A percentile compares a stretch with the other conserved stretches of the same genome.
Conservation (phyloP, 805 yeast genomes). For the Nakazawaea sp. region DNA sequence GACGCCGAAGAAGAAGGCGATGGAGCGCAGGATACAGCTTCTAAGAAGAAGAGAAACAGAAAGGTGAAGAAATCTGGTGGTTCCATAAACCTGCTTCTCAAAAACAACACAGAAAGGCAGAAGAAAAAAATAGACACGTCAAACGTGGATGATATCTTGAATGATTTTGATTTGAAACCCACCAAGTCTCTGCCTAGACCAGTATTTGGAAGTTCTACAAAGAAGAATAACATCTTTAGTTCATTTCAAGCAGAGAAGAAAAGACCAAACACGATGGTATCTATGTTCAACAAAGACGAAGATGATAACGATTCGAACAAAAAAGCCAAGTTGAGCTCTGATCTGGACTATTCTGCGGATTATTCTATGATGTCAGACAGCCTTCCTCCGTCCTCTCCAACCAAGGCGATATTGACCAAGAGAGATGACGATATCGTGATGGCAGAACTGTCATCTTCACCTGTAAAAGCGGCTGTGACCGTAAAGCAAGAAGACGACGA, state of each 20-base stretch:
- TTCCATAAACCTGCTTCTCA: slow-evolving; percentile 6
- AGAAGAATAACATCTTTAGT: slow-evolving; percentile 22
- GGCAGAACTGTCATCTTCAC: slow-evolving; percentile 6
- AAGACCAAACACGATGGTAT: slow-evolving; percentile 7
- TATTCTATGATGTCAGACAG: slow-evolving; percentile 9
- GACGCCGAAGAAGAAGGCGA: slow-evolving; percentile 45
- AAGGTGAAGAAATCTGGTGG: slow-evolving; percentile 20
- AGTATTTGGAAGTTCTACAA: slow-evolving; percentile 15
- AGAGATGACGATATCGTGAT: slow-evolving; percentile 2
- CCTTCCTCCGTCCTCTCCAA: slow-evolving; percentile 9
- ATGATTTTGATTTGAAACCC: slow-evolving; percentile 37
- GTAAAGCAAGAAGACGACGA: slow-evolving; percentile 22
- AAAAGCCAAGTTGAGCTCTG: slow-evolving; percentile 17
- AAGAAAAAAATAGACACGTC: slow-evolving; percentile 35
- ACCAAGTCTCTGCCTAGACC: slow-evolving; percentile 15
- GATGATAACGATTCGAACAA: slow-evolving; percentile 15
- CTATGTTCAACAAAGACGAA: slow-evolving; percentile 15
- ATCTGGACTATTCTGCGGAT: slow-evolving; percentile 14
- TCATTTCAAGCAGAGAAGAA: slow-evolving; percentile 20
- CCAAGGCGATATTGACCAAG: neutral
- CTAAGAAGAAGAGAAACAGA: slow-evolving; percentile 22
- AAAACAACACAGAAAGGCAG: slow-evolving; percentile 15
- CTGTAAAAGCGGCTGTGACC: slow-evolving; percentile 8
- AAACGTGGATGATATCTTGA: slow-evolving; percentile 64
- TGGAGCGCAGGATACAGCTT: slow-evolving; percentile 18